Evolutionary conservation across 768 basidiomycete species (phyloP), one percentile per base, ranked within the genome.

Genomic region (Heimioporus sp.): DNA sequence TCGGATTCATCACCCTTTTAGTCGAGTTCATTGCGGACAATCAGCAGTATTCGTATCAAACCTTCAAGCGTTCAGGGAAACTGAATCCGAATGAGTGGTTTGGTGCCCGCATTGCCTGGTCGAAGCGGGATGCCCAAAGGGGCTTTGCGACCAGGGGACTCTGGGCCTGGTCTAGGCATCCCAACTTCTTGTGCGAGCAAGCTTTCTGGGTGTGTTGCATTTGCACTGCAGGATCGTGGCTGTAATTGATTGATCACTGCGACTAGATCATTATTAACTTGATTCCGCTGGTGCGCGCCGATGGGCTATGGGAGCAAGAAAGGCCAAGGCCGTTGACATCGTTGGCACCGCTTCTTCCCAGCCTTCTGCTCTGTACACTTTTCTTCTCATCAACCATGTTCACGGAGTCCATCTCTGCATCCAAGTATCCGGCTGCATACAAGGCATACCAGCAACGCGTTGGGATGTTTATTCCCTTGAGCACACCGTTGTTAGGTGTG

Each of bases 181-280:
- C 96, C 34, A 98, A 98, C 68, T 95, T 92, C 65, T 72, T 86
- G 1, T 93, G 90, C 66, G 96, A 98, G 67, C 93, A 95, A 67
- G 68, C 73, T 15, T 92, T 95, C 71, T 95, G 87, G 87, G 87
- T 89, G 56, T 38, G 82, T 73, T 15, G 1, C 19, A 1, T 36
- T 73, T 13, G 1, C 20, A 1, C 34, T 17, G 21, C 8, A 1
- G 10, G 17, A 20, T 4, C 12, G 45, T 21, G 17, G 9, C 9
- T 16, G 8, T 20, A 20, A 28, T 41, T 43, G n/a, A 51, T 51
- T 58, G 19, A 61, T 19, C 0, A 49, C 30, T 42, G 8, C 24
- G 30, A 19, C 42, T 59, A 90, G 88, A 76, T 82, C 71, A 78
- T 89, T 49, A 80, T 88, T 54, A 86, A 79, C 32, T 64, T 88